phyloP scores from a whole-genome alignment of 1,284 basidiomycete genomes.

The Amylostereum chailletii region DNA sequence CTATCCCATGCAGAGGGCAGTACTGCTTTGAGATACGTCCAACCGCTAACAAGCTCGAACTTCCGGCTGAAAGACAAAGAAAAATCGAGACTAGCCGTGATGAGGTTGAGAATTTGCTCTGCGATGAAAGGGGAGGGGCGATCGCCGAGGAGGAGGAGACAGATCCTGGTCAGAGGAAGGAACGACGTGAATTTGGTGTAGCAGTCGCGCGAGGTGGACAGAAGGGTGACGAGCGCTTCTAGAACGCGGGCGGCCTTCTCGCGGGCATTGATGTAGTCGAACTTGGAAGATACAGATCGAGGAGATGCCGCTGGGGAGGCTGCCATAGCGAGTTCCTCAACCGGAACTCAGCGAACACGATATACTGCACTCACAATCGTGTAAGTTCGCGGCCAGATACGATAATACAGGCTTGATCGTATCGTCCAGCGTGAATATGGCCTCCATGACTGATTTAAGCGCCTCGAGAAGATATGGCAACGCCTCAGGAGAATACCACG shows the following conservation, averaged over 20 bases:
- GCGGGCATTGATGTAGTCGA: constrained; percentile 36
- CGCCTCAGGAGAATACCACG: constrained; percentile 58
- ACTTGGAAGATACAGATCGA: constrained; percentile 42
- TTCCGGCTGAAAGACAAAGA: constrained; percentile 58
- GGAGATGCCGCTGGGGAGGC: constrained; percentile 37
- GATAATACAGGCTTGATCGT: constrained; percentile 80
- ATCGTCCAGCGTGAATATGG: constrained; percentile 60
- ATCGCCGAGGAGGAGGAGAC: constrained; percentile 64
- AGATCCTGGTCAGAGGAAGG: constrained; percentile 67
- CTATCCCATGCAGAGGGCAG: constrained; percentile 62
- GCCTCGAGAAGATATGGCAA: constrained; percentile 50
- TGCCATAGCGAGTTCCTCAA: constrained; percentile 10
- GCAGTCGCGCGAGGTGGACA: constrained; percentile 38
- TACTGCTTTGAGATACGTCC: constrained; percentile 57
- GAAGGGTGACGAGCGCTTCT: constrained; percentile 45
- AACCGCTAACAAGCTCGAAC: constrained; percentile 71
- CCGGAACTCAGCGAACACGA: not conserved
- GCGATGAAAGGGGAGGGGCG: constrained; percentile 53
- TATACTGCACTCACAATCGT: constrained; percentile 43
- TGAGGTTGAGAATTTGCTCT: constrained; percentile 49
- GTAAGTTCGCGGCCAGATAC: constrained; percentile 79
- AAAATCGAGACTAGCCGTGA: constrained; percentile 42
- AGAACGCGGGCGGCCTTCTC: constrained; percentile 60
- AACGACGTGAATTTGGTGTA: constrained; percentile 57
- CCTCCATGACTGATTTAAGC: constrained; percentile 45